These are phyloP conservation scores for Candida sakaeoensis DNA, from an alignment of 805 yeast species.

Conservation along the genomic window DNA sequence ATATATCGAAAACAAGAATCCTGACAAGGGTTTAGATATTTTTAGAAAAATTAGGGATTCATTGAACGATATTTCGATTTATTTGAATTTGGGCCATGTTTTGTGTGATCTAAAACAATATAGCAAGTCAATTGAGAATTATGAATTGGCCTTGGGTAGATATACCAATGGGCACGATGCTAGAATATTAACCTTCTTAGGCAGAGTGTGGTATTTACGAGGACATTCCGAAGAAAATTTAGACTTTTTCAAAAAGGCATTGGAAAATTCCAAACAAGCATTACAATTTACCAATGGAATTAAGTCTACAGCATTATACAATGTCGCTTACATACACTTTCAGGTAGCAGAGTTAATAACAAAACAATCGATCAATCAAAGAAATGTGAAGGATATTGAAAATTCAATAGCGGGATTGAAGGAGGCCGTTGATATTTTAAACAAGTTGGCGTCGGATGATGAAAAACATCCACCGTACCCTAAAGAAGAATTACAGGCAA, in stretches of 20 bases:
- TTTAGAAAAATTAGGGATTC: conserved; percentile 89
- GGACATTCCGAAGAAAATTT: conserved; percentile 66
- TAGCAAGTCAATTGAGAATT: conserved; percentile 82
- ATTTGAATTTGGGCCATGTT: conserved; percentile 85
- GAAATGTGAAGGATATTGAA: conserved; percentile 61
- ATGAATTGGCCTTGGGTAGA: conserved; percentile 72
- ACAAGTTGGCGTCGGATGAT: conserved; percentile 50
- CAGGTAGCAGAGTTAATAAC: conserved; percentile 82
- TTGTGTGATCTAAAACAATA: conserved; percentile 77
- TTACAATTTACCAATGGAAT: conserved; percentile 39
- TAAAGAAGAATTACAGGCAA: conserved; percentile 71
- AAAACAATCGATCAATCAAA: conserved; percentile 52
- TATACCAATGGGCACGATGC: conserved; percentile 63
- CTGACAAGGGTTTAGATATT: conserved; percentile 75
- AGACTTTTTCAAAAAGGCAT: conserved; percentile 55
- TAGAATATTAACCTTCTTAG: conserved; percentile 66
- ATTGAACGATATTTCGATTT: conserved; percentile 76
- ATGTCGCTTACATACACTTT: conserved; percentile 78
- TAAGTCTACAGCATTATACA: conserved; percentile 54
- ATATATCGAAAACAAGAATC: conserved; percentile 78
- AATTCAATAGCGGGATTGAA: conserved; percentile 53
- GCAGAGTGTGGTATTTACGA: conserved; percentile 84
- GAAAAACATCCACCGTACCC: conserved; percentile 71
- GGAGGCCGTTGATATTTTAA: conserved; percentile 57
- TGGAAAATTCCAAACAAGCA: conserved; percentile 62